Evolutionary conservation across 805 yeast species (phyloP).

Genomic region (Limtongia smithiae): DNA sequence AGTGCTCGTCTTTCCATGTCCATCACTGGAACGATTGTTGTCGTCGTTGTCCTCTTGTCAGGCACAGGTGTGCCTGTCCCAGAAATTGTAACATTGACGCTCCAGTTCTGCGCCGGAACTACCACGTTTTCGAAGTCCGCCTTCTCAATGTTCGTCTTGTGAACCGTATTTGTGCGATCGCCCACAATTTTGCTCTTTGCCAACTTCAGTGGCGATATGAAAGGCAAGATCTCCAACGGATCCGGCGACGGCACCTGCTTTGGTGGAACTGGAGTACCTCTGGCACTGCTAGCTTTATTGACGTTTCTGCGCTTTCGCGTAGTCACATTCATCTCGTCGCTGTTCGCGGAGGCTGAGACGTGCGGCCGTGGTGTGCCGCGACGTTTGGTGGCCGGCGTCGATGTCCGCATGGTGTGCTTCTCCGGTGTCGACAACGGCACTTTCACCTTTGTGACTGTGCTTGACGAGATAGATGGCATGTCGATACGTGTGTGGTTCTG

Average conservation of each 20-base stretch:
- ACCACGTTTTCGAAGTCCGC: background rate
- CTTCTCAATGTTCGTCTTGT: no score
- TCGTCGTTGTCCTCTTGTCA: no score
- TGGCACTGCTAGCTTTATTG: no score
- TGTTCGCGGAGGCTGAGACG: background rate
- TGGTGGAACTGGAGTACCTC: no score
- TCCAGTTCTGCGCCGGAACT: constrained; percentile 8
- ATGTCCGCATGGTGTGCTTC: constrained; percentile 6
- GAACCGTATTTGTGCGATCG: background rate
- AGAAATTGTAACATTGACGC: constrained; percentile 17
- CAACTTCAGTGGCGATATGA: constrained; percentile 16
- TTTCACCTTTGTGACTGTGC: constrained; percentile 11
- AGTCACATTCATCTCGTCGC: background rate
- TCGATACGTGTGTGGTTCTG: no score
- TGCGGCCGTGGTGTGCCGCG: background rate
- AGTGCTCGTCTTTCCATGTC: background rate
- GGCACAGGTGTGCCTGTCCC: constrained; percentile 1
- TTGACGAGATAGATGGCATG: no score
- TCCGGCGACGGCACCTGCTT: constrained; percentile 21
- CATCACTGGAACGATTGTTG: no score
- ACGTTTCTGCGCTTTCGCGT: constrained; percentile 4
- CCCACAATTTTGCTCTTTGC: background rate
- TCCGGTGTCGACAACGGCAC: constrained; percentile 12
- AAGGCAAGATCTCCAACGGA: constrained; percentile 20
- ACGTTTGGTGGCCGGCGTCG: constrained; percentile 14